Evolutionary conservation across 2,329 filamentous ascomycete genomes (phyloP).

Genomic region (Botrytis fabae): DNA sequence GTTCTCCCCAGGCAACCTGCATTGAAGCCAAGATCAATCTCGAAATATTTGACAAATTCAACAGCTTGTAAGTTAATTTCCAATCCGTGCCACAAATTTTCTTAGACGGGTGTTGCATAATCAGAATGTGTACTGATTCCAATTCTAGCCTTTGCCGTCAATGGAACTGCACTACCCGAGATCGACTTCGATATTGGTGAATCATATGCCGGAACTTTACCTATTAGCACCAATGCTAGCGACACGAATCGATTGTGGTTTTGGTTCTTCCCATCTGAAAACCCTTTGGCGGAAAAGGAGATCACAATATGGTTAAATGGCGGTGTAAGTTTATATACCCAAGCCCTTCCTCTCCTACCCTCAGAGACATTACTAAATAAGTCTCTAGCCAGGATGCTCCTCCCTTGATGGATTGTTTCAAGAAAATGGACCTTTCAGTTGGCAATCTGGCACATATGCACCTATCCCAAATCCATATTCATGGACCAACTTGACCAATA

Average conservation of each 20-base stretch:
- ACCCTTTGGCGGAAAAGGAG: constrained; percentile 49
- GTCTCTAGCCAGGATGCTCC: constrained; percentile 71
- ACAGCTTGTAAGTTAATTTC: constrained; percentile 26
- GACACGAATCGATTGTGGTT: constrained; percentile 52
- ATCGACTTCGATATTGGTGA: constrained; percentile 40
- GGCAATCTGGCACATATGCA: constrained; percentile 36
- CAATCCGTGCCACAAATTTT: not conserved
- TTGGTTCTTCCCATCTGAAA: constrained; percentile 56
- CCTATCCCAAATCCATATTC: constrained; percentile 36
- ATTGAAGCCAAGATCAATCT: constrained; percentile 24
- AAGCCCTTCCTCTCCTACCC: not conserved
- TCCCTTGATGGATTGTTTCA: constrained; percentile 91
- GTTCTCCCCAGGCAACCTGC: constrained; percentile 24
- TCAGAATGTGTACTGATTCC: not conserved
- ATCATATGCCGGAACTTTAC: constrained; percentile 46
- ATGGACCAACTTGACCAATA: constrained; percentile 38
- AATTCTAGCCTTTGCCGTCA: constrained; percentile 35
- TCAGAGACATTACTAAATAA: not conserved
- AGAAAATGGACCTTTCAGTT: constrained; percentile 37
- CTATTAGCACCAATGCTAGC: constrained; percentile 51
- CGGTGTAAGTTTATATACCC: constrained; percentile 51
- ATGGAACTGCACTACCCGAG: constrained; percentile 37
- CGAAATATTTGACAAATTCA: constrained; percentile 29
- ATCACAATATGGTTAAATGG: constrained; percentile 83
- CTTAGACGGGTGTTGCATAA: not conserved